Evolutionary conservation across 2,329 filamentous ascomycete genomes (phyloP), one percentile per base, ranked within the genome.

Genomic region (Aspergillus quadrilineatus): DNA sequence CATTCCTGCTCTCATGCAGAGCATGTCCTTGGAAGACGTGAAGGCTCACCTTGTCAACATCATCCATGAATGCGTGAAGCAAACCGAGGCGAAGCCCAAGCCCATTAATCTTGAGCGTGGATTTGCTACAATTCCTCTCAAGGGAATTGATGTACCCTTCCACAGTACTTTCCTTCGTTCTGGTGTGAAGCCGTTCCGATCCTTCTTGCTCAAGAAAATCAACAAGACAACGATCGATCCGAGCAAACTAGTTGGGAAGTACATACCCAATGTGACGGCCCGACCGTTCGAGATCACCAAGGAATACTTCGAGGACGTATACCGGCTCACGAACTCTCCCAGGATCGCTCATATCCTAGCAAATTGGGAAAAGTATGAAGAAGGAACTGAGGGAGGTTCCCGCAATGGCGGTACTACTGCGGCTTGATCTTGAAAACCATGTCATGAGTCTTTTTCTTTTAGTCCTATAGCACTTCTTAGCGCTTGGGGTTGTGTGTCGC

Each of bases 231-330:
- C 90, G 53, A 97, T 99, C 74, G 94, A 99, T 74, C 94, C 94
- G 4, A 89, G 90, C 74, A 97, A 97, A 83, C 80, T 99, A 69
- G 84, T 99, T 65, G 94, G 94, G 69, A 99, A 99, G 79, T 99
- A 99, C 79, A 97, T 99, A 65, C 94, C 94, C 66, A 99, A 99
- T 77, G 95, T 99, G 65, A 99, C 94, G 55, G 94, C 94, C 57
- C 88, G 88, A 77, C 94, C 94, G 14, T 99, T 99, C 73, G 91
- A 92, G 74, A 82, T 99, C 64, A 96, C 92, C 54, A 96, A 92
- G 83, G 94, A 97, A 80, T 99, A 99, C 80, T 99, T 99, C 77
- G 93, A 99, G 83, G 94, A 97, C 71, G 95, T 99, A 50, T 97
- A 97, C 80, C 86, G 86, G 68, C 79, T 99, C 73, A 99, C 94